Conservation (phyloP, 2,329 filamentous ascomycete genomes). For the Beauveria sp. region DNA sequence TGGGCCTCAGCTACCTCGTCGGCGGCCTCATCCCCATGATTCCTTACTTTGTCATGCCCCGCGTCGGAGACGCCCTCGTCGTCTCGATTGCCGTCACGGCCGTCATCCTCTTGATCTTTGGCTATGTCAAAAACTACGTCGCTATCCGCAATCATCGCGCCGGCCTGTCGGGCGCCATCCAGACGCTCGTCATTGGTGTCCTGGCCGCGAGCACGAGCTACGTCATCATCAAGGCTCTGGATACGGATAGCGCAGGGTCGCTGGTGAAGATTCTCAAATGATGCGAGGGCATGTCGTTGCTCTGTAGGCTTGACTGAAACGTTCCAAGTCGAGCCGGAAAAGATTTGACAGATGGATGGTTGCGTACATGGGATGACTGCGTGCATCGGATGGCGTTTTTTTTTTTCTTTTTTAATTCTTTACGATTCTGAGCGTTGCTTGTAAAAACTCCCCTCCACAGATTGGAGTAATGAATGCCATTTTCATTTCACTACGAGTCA, state of each 20-base stretch:
- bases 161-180: conserved; percentile 50
- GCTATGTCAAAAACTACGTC: conserved; percentile 55
- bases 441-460: background rate
- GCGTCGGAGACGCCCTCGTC: conserved; percentile 42
- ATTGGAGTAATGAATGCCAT: background rate
- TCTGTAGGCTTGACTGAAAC: background rate
- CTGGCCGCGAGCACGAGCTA: conserved; percentile 60
- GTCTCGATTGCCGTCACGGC: conserved; percentile 55
- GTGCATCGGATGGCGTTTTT: background rate
- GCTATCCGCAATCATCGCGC: conserved; percentile 43
- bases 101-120: conserved; percentile 53
- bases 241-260: conserved; percentile 18
- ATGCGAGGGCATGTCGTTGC: too few relatives aligned
- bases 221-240: conserved; percentile 50
- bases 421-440: background rate
- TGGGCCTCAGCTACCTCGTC: conserved; percentile 61
- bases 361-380: background rate
- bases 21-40: conserved; percentile 64
- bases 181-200: conserved; percentile 58
- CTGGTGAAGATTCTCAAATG: background rate
- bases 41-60: conserved; percentile 55
- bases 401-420: background rate
- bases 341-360: background rate
- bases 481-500: background rate
- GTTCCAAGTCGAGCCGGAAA: background rate